These are phyloP conservation scores for Eutrema japonicum DNA, from an alignment of 345 rosid species.

Conservation along the genomic window DNA sequence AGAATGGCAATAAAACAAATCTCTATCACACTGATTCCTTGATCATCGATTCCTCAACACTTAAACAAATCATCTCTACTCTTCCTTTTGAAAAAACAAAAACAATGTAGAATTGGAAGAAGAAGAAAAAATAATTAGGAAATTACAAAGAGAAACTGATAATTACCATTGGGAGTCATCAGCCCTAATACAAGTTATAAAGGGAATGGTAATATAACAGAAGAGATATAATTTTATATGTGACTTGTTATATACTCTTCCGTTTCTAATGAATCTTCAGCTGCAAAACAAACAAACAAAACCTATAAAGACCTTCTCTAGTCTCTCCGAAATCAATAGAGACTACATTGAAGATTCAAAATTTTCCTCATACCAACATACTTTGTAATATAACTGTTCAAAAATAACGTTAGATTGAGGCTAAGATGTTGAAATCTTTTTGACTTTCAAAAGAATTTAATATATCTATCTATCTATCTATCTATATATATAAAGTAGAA, in stretches of 20 bases:
- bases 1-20: neutral
- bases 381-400: neutral
- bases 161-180: slow-evolving; percentile 25
- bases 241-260: slow-evolving; percentile 30
- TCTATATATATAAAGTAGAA: too few relatives aligned
- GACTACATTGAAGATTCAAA: neutral
- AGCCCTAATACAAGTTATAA: slow-evolving; percentile 21
- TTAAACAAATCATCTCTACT: slow-evolving; percentile 19
- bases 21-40: slow-evolving; percentile 10
- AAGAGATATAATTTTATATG: neutral
- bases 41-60: neutral
- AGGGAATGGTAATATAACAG: neutral
- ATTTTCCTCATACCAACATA: neutral
- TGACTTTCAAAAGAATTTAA: neutral
- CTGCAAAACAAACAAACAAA: slow-evolving; percentile 11
- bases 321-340: neutral
- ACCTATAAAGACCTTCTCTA: neutral
- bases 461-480: too few relatives aligned
- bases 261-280: slow-evolving; percentile 29
- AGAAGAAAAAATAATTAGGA: neutral
- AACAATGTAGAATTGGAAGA: slow-evolving; percentile 20
- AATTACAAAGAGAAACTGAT: slow-evolving; percentile 33
- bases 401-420: neutral
- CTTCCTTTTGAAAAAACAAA: slow-evolving; percentile 25
- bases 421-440: neutral